Percentiles rank a stretch among this genome's conserved stretches.
Evolutionary conservation across 805 yeast genomes (phyloP).

Genomic region (Barnettozyma wickerhamii): DNA sequence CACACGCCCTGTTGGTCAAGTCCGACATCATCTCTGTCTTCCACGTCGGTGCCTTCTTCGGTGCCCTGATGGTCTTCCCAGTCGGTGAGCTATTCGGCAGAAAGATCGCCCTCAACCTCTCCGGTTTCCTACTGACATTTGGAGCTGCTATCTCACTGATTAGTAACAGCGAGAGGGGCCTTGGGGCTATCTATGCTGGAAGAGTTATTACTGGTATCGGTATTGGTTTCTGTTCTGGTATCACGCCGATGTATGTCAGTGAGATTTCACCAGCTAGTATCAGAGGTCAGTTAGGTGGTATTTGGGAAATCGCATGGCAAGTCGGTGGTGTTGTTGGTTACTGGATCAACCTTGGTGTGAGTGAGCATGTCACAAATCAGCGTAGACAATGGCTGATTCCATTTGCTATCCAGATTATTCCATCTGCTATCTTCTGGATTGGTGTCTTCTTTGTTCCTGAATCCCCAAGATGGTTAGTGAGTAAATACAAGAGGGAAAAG

Average conservation of each 20-base stretch:
- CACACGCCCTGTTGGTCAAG: conserved; percentile 1
- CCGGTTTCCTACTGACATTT: conserved; percentile 21
- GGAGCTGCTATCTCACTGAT: conserved; percentile 41
- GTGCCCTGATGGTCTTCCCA: conserved; percentile 18
- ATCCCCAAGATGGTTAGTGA: conserved; percentile 42
- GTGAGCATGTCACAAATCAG: conserved; percentile 27
- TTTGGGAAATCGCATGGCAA: conserved; percentile 45
- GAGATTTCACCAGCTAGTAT: conserved; percentile 42
- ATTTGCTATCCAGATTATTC: conserved; percentile 42
- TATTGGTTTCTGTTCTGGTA: conserved; percentile 46
- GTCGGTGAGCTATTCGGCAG: conserved; percentile 19
- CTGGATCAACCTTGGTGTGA: conserved; percentile 47
- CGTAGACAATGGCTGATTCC: conserved; percentile 43
- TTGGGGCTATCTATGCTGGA: conserved; percentile 48
- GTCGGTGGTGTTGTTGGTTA: conserved; percentile 44
- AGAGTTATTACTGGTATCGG: conserved; percentile 44
- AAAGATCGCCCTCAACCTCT: conserved; percentile 12
- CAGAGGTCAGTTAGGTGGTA: conserved; percentile 41
- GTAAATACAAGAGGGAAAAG: conserved; percentile 31
- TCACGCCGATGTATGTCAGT: conserved; percentile 45
- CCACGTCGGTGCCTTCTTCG: conserved; percentile 24
- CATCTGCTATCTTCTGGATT: conserved; percentile 37
- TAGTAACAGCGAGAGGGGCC: conserved; percentile 29
- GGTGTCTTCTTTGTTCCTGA: conserved; percentile 39
- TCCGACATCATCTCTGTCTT: conserved; percentile 20